Evolutionary conservation across 2,329 filamentous ascomycete species (phyloP).

Genomic region (Sporothrix variecibatus): DNA sequence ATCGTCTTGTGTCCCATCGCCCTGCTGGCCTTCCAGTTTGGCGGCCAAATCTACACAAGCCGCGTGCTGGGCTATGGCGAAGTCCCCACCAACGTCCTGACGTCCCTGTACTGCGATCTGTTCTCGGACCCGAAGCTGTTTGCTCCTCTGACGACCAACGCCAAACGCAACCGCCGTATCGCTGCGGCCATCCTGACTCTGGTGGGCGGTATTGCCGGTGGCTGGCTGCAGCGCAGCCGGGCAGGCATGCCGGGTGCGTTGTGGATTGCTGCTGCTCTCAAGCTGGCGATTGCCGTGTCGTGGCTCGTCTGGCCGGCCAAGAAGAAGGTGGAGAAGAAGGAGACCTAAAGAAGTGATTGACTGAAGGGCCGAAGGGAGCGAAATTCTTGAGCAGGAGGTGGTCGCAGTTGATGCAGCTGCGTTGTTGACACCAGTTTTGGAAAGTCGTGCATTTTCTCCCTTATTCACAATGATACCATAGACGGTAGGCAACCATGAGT

Average conservation of each 20-base stretch:
- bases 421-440: no score
- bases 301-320: conserved; percentile 62
- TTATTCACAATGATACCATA: neutral
- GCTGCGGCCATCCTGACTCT: conserved; percentile 54
- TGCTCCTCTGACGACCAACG: conserved; percentile 46
- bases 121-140: conserved; percentile 54
- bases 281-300: conserved; percentile 55
- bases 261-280: conserved; percentile 61
- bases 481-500: no score
- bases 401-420: no score
- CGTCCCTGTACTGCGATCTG: conserved; percentile 56
- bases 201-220: conserved; percentile 52
- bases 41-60: conserved; percentile 57
- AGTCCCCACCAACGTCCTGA: conserved; percentile 58
- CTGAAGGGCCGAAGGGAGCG: neutral
- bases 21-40: conserved; percentile 57
- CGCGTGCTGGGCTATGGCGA: conserved; percentile 55
- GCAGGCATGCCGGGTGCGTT: conserved; percentile 46
- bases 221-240: conserved; percentile 52
- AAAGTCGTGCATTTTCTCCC: no score
- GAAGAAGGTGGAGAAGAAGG: neutral
- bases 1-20: conserved; percentile 43
- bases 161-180: conserved; percentile 53
- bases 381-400: no score
- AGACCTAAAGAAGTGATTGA: neutral